These are phyloP conservation scores for Cochlearia excelsa DNA, from an alignment of 345 rosid species.

Conservation along the genomic window DNA sequence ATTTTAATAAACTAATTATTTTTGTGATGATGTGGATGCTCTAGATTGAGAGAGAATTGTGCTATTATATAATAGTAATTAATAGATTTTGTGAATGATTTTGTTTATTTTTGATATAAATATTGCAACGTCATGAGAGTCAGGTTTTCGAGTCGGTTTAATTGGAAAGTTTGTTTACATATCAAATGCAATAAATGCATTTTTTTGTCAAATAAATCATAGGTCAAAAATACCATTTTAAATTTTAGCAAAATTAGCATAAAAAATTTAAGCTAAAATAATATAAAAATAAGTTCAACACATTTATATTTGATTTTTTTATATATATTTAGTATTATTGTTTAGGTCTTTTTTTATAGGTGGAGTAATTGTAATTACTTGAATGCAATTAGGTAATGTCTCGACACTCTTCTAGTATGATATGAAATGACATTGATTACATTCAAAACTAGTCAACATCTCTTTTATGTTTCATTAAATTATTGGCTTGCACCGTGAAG, in stretches of 20 bases:
- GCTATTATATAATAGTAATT: too few species aligned
- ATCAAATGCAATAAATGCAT: constrained; percentile 24
- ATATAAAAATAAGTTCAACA: too few species aligned
- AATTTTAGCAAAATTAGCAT: too few species aligned
- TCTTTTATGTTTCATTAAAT: background rate
- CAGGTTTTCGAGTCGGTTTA: constrained; percentile 21
- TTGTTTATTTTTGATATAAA: constrained; percentile 23
- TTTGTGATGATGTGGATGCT: too few species aligned
- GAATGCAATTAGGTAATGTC: constrained; percentile 22
- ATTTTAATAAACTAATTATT: too few species aligned
- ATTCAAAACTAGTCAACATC: constrained; percentile 26
- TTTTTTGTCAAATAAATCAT: too few species aligned
- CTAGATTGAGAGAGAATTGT: too few species aligned
- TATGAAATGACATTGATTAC: constrained; percentile 14
- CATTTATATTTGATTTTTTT: too few species aligned
- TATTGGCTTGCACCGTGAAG: background rate
- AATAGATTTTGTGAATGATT: background rate
- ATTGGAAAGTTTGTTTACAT: constrained; percentile 28
- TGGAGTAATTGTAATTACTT: constrained; percentile 16
- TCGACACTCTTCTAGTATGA: constrained; percentile 11
- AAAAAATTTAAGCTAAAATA: too few species aligned
- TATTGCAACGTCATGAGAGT: constrained; percentile 1
- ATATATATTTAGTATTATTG: too few species aligned
- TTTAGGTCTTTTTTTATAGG: too few species aligned
- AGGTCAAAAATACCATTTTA: too few species aligned